These are phyloP conservation scores for Leptographium lundbergii DNA, from an alignment of 2,329 filamentous ascomycete genomes.

Conservation along the genomic window DNA sequence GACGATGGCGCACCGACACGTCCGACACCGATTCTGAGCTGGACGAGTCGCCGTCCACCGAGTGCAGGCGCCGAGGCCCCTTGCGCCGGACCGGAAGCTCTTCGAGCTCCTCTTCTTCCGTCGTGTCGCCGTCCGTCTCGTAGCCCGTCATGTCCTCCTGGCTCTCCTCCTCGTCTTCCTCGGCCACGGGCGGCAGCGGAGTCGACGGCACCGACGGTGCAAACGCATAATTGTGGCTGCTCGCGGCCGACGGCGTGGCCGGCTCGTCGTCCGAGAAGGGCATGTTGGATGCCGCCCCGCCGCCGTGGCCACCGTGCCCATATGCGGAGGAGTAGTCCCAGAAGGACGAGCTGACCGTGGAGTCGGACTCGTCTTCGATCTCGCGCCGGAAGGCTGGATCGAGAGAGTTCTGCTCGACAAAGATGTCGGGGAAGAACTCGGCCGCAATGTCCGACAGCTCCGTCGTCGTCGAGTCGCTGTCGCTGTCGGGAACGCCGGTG, in stretches of 20 bases:
- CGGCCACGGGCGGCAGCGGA: not conserved
- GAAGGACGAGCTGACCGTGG: slow-evolving; percentile 44
- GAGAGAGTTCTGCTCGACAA: slow-evolving; percentile 60
- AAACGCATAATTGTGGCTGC: not conserved
- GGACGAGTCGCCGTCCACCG: slow-evolving; percentile 24
- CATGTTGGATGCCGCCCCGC: slow-evolving; percentile 1
- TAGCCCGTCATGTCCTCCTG: slow-evolving; percentile 28
- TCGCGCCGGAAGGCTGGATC: slow-evolving; percentile 61
- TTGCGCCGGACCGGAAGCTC: slow-evolving; percentile 34
- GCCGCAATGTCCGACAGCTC: slow-evolving; percentile 49
- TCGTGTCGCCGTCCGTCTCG: slow-evolving; percentile 49
- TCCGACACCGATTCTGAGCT: slow-evolving; percentile 42
- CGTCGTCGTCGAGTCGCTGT: slow-evolving; percentile 45
- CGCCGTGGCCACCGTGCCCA: slow-evolving; percentile 9
- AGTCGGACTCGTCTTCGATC: slow-evolving; percentile 55
- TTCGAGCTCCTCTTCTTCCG: slow-evolving; percentile 45
- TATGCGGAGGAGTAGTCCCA: slow-evolving; percentile 48
- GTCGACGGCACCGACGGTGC: not conserved
- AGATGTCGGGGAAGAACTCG: slow-evolving; percentile 65
- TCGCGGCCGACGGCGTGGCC: no score
- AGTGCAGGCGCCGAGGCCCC: slow-evolving; percentile 22
- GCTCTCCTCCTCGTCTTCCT: not conserved
- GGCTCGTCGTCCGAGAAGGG: slow-evolving; percentile 20
- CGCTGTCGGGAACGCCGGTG: slow-evolving; percentile 50
- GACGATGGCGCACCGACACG: slow-evolving; percentile 29